A percentile compares a stretch with the other conserved stretches of the same genome.
Conservation (phyloP, 225 moss, liverwort and hornwort species). For the Marchantia paleacea region DNA sequence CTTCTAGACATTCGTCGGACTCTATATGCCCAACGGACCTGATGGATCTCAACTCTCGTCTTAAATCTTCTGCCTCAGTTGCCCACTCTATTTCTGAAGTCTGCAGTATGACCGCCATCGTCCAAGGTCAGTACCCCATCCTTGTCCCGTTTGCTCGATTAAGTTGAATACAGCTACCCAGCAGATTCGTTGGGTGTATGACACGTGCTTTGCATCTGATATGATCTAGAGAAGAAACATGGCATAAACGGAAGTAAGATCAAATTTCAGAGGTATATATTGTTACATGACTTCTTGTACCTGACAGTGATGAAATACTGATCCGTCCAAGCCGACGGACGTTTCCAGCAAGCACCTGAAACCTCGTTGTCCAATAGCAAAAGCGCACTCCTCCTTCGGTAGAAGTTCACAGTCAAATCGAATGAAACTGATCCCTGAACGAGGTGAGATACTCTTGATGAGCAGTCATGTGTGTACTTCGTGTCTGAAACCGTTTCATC, state of each 20-base stretch:
- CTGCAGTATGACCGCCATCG: background rate
- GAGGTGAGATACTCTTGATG: background rate
- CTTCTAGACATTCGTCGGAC: slow-evolving; percentile 20
- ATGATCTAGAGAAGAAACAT: no score
- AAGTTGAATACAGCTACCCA: no score
- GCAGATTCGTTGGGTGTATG: no score
- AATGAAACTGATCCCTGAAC: slow-evolving; percentile 13
- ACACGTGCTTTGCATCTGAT: no score
- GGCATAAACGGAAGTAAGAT: background rate
- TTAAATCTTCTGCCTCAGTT: slow-evolving; percentile 7
- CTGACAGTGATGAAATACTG: slow-evolving; percentile 20
- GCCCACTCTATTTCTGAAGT: background rate
- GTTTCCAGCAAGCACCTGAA: slow-evolving; percentile 26
- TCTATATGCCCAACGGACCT: slow-evolving; percentile 7
- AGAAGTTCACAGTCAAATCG: slow-evolving; percentile 21
- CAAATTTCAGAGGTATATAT: background rate
- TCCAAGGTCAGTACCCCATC: no score
- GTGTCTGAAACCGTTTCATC: background rate
- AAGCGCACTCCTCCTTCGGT: slow-evolving; percentile 20
- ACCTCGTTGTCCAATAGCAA: slow-evolving; percentile 20
- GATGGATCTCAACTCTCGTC: background rate
- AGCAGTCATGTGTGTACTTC: background rate
- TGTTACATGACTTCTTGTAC: background rate
- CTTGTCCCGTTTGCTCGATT: no score
- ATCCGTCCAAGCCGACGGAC: slow-evolving; percentile 19